Percentiles rank a stretch among this genome's conserved stretches.
Evolutionary conservation across 805 yeast genomes (phyloP).

Genomic region (Candida odintsovae): DNA sequence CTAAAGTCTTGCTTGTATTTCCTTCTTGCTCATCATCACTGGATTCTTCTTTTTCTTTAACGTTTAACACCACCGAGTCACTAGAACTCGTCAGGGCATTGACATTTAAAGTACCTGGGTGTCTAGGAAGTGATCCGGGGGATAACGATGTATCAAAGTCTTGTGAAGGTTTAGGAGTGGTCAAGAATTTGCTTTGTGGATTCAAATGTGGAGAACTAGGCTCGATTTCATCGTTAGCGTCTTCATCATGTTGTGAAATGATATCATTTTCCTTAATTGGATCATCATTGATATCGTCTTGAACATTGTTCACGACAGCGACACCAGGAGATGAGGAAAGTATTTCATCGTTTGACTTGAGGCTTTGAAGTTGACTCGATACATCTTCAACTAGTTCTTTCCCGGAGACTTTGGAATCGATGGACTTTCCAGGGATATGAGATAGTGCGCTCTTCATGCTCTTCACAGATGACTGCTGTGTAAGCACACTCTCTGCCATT

Average conservation of each 20-base stretch:
- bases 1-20: constrained; percentile 32
- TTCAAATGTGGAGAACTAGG: not conserved
- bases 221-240: not conserved
- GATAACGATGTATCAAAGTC: constrained; percentile 11
- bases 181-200: not conserved
- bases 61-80: constrained; percentile 8
- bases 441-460: not conserved
- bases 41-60: not conserved
- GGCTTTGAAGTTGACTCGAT: not conserved
- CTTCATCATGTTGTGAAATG: not conserved
- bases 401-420: not conserved
- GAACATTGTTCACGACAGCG: not conserved
- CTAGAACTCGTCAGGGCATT: constrained; percentile 33
- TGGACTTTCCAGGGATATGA: not conserved
- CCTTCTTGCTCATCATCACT: constrained; percentile 2
- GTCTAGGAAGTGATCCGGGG: constrained; percentile 33
- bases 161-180: constrained; percentile 14
- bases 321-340: not conserved
- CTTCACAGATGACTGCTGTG: not conserved
- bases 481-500: not conserved
- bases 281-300: not conserved
- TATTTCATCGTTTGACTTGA: not conserved
- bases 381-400: not conserved
- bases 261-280: not conserved
- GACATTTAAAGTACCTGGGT: constrained; percentile 41